These are phyloP conservation scores for Boletus sensibilis DNA, from an alignment of 768 basidiomycete genomes.

Conservation along the genomic window DNA sequence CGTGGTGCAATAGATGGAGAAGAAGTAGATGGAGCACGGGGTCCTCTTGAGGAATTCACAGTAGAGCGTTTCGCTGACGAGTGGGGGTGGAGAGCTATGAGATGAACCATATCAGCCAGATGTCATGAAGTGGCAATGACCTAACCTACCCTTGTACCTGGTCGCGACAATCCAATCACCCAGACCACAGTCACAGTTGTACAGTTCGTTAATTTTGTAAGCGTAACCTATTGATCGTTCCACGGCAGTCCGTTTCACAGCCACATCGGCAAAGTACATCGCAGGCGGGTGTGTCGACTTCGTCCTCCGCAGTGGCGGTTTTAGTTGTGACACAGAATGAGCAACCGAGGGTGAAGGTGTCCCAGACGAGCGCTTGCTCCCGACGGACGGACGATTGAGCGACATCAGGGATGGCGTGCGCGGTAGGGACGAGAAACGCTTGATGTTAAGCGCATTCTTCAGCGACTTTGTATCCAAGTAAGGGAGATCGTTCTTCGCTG, in stretches of 20 bases:
- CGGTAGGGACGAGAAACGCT: conserved; percentile 57
- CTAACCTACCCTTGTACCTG: conserved; percentile 49
- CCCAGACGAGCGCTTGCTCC: conserved; percentile 26
- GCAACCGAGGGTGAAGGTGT: conserved; percentile 33
- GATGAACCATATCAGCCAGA: conserved; percentile 2
- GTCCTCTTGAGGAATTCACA: conserved; percentile 22
- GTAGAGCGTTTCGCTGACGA: conserved; percentile 28
- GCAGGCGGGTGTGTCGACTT: conserved; percentile 56
- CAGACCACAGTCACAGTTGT: conserved; percentile 71
- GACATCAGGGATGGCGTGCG: conserved; percentile 64
- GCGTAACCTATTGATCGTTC: conserved; percentile 77
- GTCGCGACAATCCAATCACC: conserved; percentile 69
- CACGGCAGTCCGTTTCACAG: conserved; percentile 48
- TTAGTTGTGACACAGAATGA: conserved; percentile 28
- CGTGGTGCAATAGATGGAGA: conserved; percentile 55
- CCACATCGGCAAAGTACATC: conserved; percentile 69
- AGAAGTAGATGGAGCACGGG: conserved; percentile 37
- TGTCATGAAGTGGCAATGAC: background rate
- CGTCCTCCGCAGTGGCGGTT: conserved; percentile 29
- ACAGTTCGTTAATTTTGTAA: conserved; percentile 80
- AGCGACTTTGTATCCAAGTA: conserved; percentile 22
- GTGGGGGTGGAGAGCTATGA: conserved; percentile 21
- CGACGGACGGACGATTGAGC: conserved; percentile 22
- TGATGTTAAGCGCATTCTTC: conserved; percentile 34
- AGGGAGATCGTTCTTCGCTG: conserved; percentile 27